Percentiles rank a stretch among this genome's conserved stretches.
Conservation (phyloP, 441 rosid genomes). For the Euphorbia corollata region DNA sequence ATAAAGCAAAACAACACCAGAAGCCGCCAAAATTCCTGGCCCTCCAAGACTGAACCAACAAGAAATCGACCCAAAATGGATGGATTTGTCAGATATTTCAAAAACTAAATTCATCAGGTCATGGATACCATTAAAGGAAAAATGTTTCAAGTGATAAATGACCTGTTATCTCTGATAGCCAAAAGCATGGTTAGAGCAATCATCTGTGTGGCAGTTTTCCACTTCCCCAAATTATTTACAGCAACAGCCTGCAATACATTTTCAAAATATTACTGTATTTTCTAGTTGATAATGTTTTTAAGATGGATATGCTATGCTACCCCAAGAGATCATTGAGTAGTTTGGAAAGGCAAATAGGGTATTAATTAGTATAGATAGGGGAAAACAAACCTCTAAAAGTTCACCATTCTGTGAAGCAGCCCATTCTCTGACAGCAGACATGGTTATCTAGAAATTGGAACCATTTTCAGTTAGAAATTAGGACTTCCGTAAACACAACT, state of each 20-base stretch:
- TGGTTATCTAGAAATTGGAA: slow-evolving; percentile 59
- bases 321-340: background rate
- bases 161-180: slow-evolving; percentile 79
- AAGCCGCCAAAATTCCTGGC: slow-evolving; percentile 41
- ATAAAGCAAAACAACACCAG: slow-evolving; percentile 72
- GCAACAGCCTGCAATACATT: slow-evolving; percentile 74
- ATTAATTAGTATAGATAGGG: background rate
- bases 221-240: slow-evolving; percentile 88
- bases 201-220: slow-evolving; percentile 99
- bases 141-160: background rate
- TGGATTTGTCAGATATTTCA: slow-evolving; percentile 15
- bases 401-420: slow-evolving; percentile 79
- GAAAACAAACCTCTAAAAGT: slow-evolving; percentile 59
- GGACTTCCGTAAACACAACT: background rate
- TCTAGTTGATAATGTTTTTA: slow-evolving; percentile 1
- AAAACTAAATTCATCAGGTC: background rate
- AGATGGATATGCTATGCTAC: background rate
- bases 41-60: slow-evolving; percentile 47
- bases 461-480: slow-evolving; percentile 16
- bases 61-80: background rate
- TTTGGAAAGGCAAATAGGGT: slow-evolving; percentile 2
- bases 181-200: slow-evolving; percentile 74
- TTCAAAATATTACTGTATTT: background rate
- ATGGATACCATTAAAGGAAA: background rate
- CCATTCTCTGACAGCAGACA: slow-evolving; percentile 98